phyloP scores from a whole-genome alignment of 768 basidiomycete species.

The Kwoniella bestiolae region DNA sequence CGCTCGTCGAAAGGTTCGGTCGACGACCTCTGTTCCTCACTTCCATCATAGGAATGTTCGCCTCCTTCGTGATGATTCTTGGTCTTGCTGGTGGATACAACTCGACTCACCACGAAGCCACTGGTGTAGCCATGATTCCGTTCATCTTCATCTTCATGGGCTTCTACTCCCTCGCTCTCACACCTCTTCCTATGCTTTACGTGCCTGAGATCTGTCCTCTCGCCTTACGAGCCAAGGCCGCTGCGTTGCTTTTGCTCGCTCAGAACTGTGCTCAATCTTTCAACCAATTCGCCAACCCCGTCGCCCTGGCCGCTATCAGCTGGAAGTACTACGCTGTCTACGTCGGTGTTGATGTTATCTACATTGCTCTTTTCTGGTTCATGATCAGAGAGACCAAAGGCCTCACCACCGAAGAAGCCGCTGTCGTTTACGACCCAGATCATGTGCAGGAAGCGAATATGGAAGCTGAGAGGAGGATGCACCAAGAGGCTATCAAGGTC shows the following conservation, averaged over 20 bases:
- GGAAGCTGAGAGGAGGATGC: constrained; percentile 22
- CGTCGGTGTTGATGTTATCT: constrained; percentile 17
- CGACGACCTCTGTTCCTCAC: constrained; percentile 60
- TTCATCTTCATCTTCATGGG: constrained; percentile 32
- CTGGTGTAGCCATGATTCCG: constrained; percentile 39
- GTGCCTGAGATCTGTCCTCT: constrained; percentile 32
- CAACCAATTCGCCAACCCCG: constrained; percentile 46
- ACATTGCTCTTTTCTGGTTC: constrained; percentile 13
- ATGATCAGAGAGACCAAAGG: constrained; percentile 26
- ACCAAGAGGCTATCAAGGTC: constrained; percentile 16
- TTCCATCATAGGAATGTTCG: constrained; percentile 32
- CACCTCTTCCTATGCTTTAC: constrained; percentile 27
- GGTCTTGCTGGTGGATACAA: constrained; percentile 42
- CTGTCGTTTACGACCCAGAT: constrained; percentile 25
- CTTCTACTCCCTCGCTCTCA: constrained; percentile 33
- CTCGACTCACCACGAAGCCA: constrained; percentile 20
- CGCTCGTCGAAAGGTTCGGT: constrained; percentile 32
- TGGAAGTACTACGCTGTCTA: constrained; percentile 43
- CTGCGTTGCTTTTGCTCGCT: constrained; percentile 15
- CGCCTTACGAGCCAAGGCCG: constrained; percentile 23
- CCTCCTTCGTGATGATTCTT: constrained; percentile 26
- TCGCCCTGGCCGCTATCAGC: constrained; percentile 32
- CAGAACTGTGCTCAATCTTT: constrained; percentile 31
- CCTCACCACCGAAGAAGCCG: constrained; percentile 23
- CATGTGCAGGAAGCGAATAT: constrained; percentile 14